A percentile compares a stretch with the other conserved stretches of the same genome.
Evolutionary conservation across 2,329 filamentous ascomycete species (phyloP).

Genomic region (Cladobotryum mycophilum): DNA sequence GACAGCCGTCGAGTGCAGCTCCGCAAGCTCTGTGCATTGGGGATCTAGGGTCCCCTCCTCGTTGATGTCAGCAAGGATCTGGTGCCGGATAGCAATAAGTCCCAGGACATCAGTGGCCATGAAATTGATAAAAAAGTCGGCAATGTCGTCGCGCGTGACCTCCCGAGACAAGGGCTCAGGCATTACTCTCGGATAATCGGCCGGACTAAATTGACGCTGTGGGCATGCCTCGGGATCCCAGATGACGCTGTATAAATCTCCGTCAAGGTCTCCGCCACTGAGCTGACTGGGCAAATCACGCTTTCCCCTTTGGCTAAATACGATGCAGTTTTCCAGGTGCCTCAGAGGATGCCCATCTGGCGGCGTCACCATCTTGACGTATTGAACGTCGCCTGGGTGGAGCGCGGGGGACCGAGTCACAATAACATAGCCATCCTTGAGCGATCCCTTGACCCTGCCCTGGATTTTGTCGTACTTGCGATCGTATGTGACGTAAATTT

Average conservation of each 20-base stretch:
- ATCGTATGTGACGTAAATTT: conserved; percentile 62
- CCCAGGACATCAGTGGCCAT: conserved; percentile 63
- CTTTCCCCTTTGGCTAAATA: conserved; percentile 64
- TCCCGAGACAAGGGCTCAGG: conserved; percentile 54
- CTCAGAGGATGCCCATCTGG: conserved; percentile 52
- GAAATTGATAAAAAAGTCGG: conserved; percentile 73
- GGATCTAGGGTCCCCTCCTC: conserved; percentile 43
- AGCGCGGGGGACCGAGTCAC: conserved; percentile 76
- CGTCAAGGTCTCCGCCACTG: conserved; percentile 77
- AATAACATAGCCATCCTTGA: conserved; percentile 42
- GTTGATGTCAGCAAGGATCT: conserved; percentile 56
- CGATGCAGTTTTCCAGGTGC: conserved; percentile 64
- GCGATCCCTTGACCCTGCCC: conserved; percentile 20
- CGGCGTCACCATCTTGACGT: conserved; percentile 57
- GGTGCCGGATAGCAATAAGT: conserved; percentile 58
- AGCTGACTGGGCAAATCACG: conserved; percentile 74
- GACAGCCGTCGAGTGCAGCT: conserved; percentile 63
- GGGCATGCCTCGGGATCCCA: conserved; percentile 55
- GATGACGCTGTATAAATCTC: conserved; percentile 75
- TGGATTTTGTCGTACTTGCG: conserved; percentile 21
- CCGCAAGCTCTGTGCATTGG: conserved; percentile 50
- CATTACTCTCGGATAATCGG: conserved; percentile 59
- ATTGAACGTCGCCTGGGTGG: conserved; percentile 74
- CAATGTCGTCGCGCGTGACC: conserved; percentile 62
- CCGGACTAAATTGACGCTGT: conserved; percentile 42